Percentiles rank a stretch among this genome's conserved stretches.
These are phyloP conservation scores for Sporothrix pseudoabietina DNA, from an alignment of 2,329 filamentous ascomycete species.

Conservation along the genomic window DNA sequence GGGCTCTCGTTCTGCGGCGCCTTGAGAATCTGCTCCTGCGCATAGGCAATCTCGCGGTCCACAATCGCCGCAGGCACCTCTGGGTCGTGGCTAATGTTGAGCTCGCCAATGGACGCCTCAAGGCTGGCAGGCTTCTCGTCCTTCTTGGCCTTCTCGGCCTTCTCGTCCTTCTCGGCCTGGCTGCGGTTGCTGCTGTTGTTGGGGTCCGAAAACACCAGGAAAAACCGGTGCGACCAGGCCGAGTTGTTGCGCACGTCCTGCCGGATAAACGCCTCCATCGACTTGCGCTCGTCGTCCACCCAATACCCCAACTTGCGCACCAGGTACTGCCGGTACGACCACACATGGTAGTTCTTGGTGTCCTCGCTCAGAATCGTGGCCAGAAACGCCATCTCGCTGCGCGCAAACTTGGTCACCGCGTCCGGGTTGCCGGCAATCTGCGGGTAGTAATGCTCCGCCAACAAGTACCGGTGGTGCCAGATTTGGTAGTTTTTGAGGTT, in stretches of 20 bases:
- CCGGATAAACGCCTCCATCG: constrained; percentile 71
- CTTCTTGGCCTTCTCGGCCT: background rate
- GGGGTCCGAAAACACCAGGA: constrained; percentile 76
- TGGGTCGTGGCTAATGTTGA: constrained; percentile 56
- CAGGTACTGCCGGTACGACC: constrained; percentile 84
- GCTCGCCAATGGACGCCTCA: constrained; percentile 39
- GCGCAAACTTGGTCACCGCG: constrained; percentile 59
- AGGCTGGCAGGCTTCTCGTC: background rate
- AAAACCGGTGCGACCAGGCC: constrained; percentile 97
- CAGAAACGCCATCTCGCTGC: constrained; percentile 74
- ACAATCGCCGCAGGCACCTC: constrained; percentile 64
- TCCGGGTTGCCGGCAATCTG: constrained; percentile 62
- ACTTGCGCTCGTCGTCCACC: constrained; percentile 64
- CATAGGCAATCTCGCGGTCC: constrained; percentile 74
- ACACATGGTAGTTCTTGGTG: constrained; percentile 98
- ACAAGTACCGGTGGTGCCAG: constrained; percentile 75
- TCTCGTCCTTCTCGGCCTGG: background rate
- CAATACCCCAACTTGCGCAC: constrained; percentile 68
- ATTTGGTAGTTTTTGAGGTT: constrained; percentile 99
- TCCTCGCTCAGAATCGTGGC: constrained; percentile 79
- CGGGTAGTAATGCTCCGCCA: constrained; percentile 61
- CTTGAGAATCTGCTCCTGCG: constrained; percentile 69
- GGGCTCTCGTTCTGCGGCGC: constrained; percentile 93
- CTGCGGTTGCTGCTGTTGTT: constrained; percentile 47
- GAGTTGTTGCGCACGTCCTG: constrained; percentile 92